phyloP scores from a whole-genome alignment of 352 stramenopile genomes.

The Globisporangium perplexum region DNA sequence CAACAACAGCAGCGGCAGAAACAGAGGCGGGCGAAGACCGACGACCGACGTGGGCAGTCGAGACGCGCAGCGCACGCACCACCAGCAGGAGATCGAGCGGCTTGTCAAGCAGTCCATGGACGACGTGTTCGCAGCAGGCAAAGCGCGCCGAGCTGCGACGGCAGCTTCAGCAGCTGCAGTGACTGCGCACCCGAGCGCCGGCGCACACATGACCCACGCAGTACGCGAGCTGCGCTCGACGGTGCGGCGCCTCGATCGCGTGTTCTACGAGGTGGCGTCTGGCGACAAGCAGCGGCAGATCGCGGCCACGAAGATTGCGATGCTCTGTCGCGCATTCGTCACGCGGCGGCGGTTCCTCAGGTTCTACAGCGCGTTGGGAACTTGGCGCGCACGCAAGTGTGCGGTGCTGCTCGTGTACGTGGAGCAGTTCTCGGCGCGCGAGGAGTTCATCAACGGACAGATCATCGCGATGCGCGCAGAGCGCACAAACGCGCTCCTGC shows the following conservation, averaged over 20 bases:
- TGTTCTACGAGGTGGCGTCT: slow-evolving; percentile 72
- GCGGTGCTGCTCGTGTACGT: slow-evolving; percentile 34
- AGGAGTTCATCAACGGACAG: slow-evolving; percentile 56
- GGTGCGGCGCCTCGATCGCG: slow-evolving; percentile 56
- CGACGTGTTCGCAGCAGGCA: slow-evolving; percentile 26
- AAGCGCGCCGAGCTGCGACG: background rate
- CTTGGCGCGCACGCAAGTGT: slow-evolving; percentile 47
- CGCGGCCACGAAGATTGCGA: slow-evolving; percentile 59
- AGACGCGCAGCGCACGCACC: slow-evolving; percentile 9
- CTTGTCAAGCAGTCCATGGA: slow-evolving; percentile 43
- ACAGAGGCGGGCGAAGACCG: background rate
- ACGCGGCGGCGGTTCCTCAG: slow-evolving; percentile 37
- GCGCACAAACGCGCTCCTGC: slow-evolving; percentile 28
- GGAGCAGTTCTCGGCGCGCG: slow-evolving; percentile 57
- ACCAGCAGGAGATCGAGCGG: slow-evolving; percentile 39
- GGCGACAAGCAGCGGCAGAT: slow-evolving; percentile 69
- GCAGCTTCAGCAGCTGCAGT: background rate
- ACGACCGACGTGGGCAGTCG: background rate
- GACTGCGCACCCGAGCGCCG: slow-evolving; percentile 22
- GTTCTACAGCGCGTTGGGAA: slow-evolving; percentile 35
- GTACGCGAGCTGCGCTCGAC: slow-evolving; percentile 64
- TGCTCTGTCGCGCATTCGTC: slow-evolving; percentile 47
- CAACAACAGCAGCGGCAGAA: background rate
- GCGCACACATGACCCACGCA: slow-evolving; percentile 47
- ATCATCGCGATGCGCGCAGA: slow-evolving; percentile 39